Evolutionary conservation across 768 basidiomycete genomes (phyloP).

Genomic region (Astraeus odoratus): DNA sequence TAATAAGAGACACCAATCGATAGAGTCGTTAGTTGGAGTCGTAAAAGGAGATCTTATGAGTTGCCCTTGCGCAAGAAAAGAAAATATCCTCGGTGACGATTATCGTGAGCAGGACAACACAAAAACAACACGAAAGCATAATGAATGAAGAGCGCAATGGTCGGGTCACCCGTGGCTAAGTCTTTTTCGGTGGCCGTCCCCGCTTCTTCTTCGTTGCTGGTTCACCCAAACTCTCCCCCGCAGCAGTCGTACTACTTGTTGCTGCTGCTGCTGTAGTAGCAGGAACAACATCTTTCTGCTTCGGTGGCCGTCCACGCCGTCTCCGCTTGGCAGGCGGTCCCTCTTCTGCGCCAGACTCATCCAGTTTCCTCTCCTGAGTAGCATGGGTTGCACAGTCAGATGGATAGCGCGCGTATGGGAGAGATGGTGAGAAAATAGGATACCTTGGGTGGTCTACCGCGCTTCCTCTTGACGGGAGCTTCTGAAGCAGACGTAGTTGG

Average conservation of each 20-base stretch:
- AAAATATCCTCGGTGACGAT: slow-evolving; percentile 3
- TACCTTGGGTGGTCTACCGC: slow-evolving; percentile 50
- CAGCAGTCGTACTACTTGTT: slow-evolving; percentile 7
- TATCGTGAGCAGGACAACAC: slow-evolving; percentile 12
- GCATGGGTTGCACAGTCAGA: slow-evolving; percentile 18
- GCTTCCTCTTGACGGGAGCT: slow-evolving; percentile 34
- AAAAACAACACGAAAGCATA: slow-evolving; percentile 22
- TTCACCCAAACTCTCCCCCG: slow-evolving; percentile 39
- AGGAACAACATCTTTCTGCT: slow-evolving; percentile 44
- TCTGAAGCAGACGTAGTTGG: slow-evolving; percentile 23
- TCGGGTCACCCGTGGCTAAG: slow-evolving; percentile 11
- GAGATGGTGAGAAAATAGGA: slow-evolving; percentile 8
- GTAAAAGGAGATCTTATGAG: slow-evolving; percentile 13
- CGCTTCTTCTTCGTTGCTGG: slow-evolving; percentile 59
- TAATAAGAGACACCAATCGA: no score
- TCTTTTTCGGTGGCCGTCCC: slow-evolving; percentile 57
- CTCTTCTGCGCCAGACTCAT: slow-evolving; percentile 45
- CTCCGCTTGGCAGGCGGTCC: slow-evolving; percentile 55
- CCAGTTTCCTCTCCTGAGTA: slow-evolving; percentile 29
- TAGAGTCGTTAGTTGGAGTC: slow-evolving; percentile 29
- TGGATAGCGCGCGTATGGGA: neutral
- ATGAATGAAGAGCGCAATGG: slow-evolving; percentile 17
- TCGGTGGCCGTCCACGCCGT: slow-evolving; percentile 65
- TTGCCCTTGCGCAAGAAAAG: slow-evolving; percentile 27
- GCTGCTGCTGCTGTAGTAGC: slow-evolving; percentile 29